Evolutionary conservation across 805 yeast species (phyloP), one percentile per base, ranked within the genome.

Genomic region (Saccharomyces eubayanus): DNA sequence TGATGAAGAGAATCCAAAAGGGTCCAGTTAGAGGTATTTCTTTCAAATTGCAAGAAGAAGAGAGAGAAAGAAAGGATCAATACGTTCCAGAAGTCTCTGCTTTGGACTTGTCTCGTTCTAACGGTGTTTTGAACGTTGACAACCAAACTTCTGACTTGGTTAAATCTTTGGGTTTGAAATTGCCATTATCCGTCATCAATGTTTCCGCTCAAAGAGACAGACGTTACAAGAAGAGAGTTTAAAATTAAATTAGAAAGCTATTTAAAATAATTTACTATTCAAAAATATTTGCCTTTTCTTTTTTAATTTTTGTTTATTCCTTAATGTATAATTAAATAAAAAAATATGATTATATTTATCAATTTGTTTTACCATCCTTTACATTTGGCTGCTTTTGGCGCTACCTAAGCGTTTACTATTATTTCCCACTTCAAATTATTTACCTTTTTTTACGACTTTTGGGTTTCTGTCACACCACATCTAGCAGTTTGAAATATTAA

Each of bases 21-120:
- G 99, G 99, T 77, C 99, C 99, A 83, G 99, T 94, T 72, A 91
- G 98, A 86, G 99, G 99, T 83, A 95, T 94, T 71, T 94, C 99
- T 72, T 94, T 94, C 96, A 95, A 95, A 81, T 89, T 94, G 75
- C 99, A 94, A 85, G 99, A 94, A 84, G 99, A 94, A 83, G 99
- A 94, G 86, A 92, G 99, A 86, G 99, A 94, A 84, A 89, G 99
- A 83, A 94, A 95, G 83, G 98, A 94, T 81, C 99, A 94, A 83
- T 94, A 91, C 81, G 99, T 95, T 73, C 99, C 99, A 81, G 98
- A 91, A 78, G 96, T 91, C 74, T 95, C 99, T 75, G 99, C 99
- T 78, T 89, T 94, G 77, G 98, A 94, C 82, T 87, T 94, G 75
- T 84, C 95, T 68, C 89, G 89, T 86, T 85, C 94, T 76, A 89